Conservation (phyloP, 2,329 filamentous ascomycete species). For the Triangularia setosa region DNA sequence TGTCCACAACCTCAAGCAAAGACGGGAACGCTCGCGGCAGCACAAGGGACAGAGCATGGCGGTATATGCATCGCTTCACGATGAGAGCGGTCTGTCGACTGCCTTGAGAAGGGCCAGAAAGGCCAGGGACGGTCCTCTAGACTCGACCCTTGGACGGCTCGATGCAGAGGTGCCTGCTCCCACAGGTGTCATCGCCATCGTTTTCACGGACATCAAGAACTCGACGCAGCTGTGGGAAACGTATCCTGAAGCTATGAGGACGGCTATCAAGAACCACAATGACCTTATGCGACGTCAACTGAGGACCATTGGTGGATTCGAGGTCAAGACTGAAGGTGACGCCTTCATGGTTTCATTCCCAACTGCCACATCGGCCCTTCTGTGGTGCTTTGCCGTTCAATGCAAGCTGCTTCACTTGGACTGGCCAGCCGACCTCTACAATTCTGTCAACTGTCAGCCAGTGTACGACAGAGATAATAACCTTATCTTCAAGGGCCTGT, state of each 20-base stretch:
- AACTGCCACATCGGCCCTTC: slow-evolving; percentile 85
- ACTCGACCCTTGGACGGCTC: slow-evolving; percentile 81
- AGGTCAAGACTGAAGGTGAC: slow-evolving; percentile 99
- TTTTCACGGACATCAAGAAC: slow-evolving; percentile 99
- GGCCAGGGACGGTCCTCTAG: slow-evolving; percentile 63
- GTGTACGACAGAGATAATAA: slow-evolving; percentile 79
- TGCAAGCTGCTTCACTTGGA: slow-evolving; percentile 79
- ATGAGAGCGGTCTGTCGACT: slow-evolving; percentile 60
- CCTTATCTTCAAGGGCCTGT: slow-evolving; percentile 88
- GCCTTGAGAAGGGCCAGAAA: slow-evolving; percentile 58
- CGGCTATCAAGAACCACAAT: slow-evolving; percentile 95
- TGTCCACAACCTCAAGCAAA: slow-evolving; percentile 82
- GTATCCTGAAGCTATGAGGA: slow-evolving; percentile 90
- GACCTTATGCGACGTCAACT: slow-evolving; percentile 93
- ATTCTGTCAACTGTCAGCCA: slow-evolving; percentile 78
- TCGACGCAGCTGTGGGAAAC: slow-evolving; percentile 96
- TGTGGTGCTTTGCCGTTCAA: slow-evolving; percentile 97
- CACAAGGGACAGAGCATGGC: slow-evolving; percentile 81
- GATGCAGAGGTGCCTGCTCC: slow-evolving; percentile 90
- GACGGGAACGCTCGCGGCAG: slow-evolving; percentile 67
- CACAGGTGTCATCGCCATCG: slow-evolving; percentile 83
- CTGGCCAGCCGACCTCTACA: slow-evolving; percentile 91
- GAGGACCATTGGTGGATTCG: slow-evolving; percentile 90
- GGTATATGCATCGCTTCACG: slow-evolving; percentile 66
- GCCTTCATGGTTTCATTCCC: slow-evolving; percentile 99